Evolutionary conservation across 306 rosid species (phyloP).

Genomic region (Prunus mira): DNA sequence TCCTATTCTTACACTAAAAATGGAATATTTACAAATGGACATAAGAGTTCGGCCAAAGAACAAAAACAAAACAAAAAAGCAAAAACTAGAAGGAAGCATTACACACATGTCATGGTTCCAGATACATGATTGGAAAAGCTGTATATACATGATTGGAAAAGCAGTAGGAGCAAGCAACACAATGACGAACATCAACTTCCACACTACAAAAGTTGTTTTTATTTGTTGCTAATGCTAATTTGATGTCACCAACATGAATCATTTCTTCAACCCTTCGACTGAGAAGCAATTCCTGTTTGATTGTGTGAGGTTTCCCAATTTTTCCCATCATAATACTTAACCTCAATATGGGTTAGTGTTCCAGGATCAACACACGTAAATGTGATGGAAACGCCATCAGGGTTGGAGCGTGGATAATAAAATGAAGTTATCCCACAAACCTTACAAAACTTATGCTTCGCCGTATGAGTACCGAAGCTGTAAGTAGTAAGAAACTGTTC

Average conservation of each 20-base stretch:
- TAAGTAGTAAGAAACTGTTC: constrained; percentile 63
- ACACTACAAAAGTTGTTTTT: too few species aligned
- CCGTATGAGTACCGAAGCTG: constrained; percentile 73
- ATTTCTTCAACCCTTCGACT: constrained; percentile 32
- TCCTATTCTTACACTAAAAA: too few species aligned
- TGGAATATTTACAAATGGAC: too few species aligned
- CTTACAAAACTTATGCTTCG: constrained; percentile 82
- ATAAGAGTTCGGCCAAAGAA: too few species aligned
- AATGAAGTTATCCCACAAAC: constrained; percentile 88
- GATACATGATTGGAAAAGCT: neutral
- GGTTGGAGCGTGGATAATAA: constrained; percentile 78
- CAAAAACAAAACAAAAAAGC: too few species aligned
- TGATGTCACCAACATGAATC: neutral
- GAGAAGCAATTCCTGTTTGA: constrained; percentile 39
- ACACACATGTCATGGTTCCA: neutral
- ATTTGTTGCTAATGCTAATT: neutral
- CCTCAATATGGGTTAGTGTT: constrained; percentile 53
- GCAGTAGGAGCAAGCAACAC: neutral
- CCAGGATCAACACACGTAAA: constrained; percentile 81
- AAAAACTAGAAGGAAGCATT: neutral
- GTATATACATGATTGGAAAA: neutral
- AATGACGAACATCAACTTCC: too few species aligned
- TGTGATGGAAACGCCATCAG: constrained; percentile 77
- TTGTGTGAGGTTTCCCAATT: constrained; percentile 56
- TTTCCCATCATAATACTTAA: constrained; percentile 57